Conservation (phyloP, 768 basidiomycete genomes). For the Kondoa malvinella region DNA sequence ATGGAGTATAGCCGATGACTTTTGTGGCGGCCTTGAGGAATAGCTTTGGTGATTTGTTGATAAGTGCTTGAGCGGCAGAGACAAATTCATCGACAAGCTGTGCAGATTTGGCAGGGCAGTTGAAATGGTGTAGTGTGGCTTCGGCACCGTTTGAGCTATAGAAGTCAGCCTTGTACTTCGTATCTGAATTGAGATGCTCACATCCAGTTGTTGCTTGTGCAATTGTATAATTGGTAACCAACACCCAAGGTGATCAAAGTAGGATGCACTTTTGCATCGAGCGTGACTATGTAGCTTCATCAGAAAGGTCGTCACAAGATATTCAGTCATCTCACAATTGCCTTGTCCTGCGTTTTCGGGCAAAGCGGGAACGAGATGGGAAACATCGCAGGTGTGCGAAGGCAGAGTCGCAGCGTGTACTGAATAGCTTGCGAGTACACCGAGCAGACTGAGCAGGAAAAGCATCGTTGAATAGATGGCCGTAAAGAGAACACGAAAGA, state of each 20-base stretch:
- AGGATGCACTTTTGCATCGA: neutral
- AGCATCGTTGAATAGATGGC: no score
- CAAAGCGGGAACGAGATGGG: no score
- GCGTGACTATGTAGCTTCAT: neutral
- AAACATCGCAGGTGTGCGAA: no score
- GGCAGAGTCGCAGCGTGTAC: no score
- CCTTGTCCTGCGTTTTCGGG: no score
- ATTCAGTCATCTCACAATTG: no score
- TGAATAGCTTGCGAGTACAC: no score
- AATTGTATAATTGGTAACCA: neutral
- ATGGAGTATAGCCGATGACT: neutral
- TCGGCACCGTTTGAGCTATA: neutral
- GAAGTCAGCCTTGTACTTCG: neutral
- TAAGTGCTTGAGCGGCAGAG: neutral
- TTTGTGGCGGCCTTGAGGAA: neutral
- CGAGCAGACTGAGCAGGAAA: no score
- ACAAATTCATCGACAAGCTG: neutral
- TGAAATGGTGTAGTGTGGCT: neutral
- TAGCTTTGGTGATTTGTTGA: neutral
- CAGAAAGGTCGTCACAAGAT: no score
- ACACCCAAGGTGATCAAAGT: neutral
- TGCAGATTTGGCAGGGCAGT: neutral
- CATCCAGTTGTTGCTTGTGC: neutral
- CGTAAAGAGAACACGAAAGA: no score
- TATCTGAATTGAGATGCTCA: neutral